A percentile compares a stretch with the other conserved stretches of the same genome.
These are phyloP conservation scores for Acer yangbiense DNA, from an alignment of 345 rosid genomes.

Conservation along the genomic window DNA sequence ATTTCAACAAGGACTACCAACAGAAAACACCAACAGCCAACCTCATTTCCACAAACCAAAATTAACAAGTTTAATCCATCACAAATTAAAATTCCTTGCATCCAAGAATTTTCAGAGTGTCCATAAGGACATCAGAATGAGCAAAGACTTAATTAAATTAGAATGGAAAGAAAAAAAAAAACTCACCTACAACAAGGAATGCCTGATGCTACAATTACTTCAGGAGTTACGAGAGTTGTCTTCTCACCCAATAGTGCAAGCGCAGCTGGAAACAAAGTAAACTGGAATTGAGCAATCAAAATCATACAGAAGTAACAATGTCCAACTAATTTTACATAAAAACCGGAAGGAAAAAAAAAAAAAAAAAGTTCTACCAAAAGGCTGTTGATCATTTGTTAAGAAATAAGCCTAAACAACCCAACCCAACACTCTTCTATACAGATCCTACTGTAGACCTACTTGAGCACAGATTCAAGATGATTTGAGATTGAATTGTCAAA, in stretches of 20 bases:
- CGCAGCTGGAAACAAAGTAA: conserved; percentile 66
- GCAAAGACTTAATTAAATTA: background rate
- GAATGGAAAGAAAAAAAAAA: conserved; percentile 7
- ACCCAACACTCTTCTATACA: background rate
- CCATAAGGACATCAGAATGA: background rate
- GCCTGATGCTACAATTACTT: conserved; percentile 72
- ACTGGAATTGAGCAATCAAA: conserved; percentile 19
- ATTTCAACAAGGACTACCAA: conserved; percentile 23
- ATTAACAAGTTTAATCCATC: conserved; percentile 9
- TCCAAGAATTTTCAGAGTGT: conserved; percentile 3
- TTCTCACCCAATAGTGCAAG: conserved; percentile 90
- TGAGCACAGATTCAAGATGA: background rate
- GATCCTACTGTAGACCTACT: background rate
- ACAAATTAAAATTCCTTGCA: conserved; percentile 1
- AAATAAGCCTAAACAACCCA: conserved; percentile 7
- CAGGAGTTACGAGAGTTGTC: conserved; percentile 96
- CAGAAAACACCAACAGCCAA: conserved; percentile 19
- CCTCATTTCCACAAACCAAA: background rate
- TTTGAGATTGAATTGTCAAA: background rate
- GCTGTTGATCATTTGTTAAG: background rate
- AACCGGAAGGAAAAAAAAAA: background rate
- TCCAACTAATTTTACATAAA: conserved; percentile 8
- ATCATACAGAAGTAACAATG: conserved; percentile 8
- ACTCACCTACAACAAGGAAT: conserved; percentile 97
- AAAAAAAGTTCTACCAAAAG: background rate